Conservation (phyloP, 2,329 filamentous ascomycete species). For the Penicillium sp. region DNA sequence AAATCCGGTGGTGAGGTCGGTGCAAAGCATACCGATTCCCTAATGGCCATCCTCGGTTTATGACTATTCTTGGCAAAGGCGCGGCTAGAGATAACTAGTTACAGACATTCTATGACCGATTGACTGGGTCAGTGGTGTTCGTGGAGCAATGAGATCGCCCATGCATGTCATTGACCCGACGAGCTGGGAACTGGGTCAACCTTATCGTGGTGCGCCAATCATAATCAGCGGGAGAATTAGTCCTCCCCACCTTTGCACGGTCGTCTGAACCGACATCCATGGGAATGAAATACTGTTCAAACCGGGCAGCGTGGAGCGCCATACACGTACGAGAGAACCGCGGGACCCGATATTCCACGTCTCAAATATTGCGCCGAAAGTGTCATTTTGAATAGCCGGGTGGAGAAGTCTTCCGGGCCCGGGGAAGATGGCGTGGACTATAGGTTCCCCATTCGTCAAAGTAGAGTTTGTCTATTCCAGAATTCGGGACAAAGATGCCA, state of each 20-base stretch:
- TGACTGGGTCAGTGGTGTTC: not conserved
- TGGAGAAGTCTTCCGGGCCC: not conserved
- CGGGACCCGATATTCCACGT: not conserved
- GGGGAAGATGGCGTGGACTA: not conserved
- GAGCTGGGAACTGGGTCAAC: constrained; percentile 9
- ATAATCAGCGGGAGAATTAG: not conserved
- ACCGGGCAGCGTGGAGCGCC: not conserved
- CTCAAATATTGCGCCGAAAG: not conserved
- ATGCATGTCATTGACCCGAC: not conserved
- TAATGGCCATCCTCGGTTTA: not conserved
- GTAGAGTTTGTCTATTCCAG: not conserved
- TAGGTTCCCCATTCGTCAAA: not conserved
- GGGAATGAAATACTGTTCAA: not conserved
- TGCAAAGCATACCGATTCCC: not conserved
- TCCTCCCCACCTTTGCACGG: not conserved
- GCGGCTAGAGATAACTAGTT: not conserved
- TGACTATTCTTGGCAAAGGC: not conserved
- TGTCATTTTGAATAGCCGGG: not conserved
- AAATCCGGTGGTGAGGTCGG: not conserved
- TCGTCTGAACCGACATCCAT: not conserved
- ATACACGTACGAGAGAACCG: not conserved
- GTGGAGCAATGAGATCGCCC: constrained; percentile 5
- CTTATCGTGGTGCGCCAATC: constrained; percentile 2
- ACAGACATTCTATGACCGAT: not conserved
- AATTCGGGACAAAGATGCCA: not conserved